These are phyloP conservation scores for Macroventuria anomochaeta DNA, from an alignment of 2,329 filamentous ascomycete genomes.

Conservation along the genomic window DNA sequence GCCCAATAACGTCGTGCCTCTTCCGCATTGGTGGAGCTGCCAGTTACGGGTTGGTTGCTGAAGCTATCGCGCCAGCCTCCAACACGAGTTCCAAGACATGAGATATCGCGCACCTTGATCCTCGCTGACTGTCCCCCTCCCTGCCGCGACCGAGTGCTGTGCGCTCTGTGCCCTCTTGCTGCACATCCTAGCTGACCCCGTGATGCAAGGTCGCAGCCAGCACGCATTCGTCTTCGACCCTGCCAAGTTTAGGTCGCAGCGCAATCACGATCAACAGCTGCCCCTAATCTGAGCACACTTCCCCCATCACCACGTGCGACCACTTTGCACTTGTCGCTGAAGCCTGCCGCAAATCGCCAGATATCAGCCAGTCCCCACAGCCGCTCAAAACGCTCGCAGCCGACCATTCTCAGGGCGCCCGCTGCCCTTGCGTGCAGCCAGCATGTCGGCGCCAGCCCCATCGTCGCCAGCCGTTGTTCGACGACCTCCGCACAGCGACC, in stretches of 20 bases:
- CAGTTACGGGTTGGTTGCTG: conserved; percentile 5
- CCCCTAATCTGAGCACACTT: conserved; percentile 20
- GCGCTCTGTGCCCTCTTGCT: conserved; percentile 2
- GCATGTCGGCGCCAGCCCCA: conserved; percentile 45
- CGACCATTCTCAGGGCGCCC: conserved; percentile 23
- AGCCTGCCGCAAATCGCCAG: neutral
- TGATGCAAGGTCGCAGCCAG: conserved; percentile 18
- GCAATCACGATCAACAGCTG: conserved; percentile 18
- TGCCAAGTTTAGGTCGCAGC: conserved; percentile 20
- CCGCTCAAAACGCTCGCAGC: conserved; percentile 11
- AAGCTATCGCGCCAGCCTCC: conserved; percentile 18
- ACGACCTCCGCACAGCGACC: conserved; percentile 38
- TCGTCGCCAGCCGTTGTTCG: conserved; percentile 54
- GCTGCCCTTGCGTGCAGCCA: conserved; percentile 36
- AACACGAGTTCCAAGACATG: conserved; percentile 12
- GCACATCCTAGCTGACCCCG: conserved; percentile 4
- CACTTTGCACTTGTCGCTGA: neutral
- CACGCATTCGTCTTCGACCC: conserved; percentile 13
- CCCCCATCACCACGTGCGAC: conserved; percentile 8
- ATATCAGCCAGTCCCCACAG: conserved; percentile 12
- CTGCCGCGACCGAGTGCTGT: conserved; percentile 4
- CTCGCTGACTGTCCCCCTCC: conserved; percentile 5
- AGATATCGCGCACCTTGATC: conserved; percentile 6
- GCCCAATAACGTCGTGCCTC: conserved; percentile 6
- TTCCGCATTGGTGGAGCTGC: conserved; percentile 13